Evolutionary conservation across 2,329 filamentous ascomycete species (phyloP), one percentile per base, ranked within the genome.

Genomic region (Tolypocladium tropicale): DNA sequence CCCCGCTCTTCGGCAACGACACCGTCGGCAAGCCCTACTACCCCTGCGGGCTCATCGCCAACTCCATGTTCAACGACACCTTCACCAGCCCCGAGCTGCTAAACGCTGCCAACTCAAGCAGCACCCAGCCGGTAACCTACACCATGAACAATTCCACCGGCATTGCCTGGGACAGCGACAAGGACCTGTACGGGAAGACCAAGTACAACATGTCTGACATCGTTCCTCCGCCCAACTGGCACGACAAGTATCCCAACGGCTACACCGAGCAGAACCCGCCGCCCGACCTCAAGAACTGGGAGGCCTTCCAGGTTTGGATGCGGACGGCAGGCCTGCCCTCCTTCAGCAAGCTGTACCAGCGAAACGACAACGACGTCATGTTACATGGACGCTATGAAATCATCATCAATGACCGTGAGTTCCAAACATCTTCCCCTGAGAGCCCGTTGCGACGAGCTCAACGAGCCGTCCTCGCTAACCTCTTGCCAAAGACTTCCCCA

Each of bases 231-330:
- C 91, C 89, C 4, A 95, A 96, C 70, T 99, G 94, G 94, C 69
- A 74, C 21, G 66, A 78, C 14, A 80, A 83, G 57, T 96, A 87
- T 62, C 86, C 85, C 7, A 68, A 86, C 39, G 82, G 81, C 59
- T 96, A 96, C 67, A 85, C 81, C 3, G 70, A 76, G 0, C 73
- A 81, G 0, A 78, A 80, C 53, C 82, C 81, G 2, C 84, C 90
- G 25, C 90, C 91, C 0, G 74, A 94, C 63, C 71, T 97, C 21
- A 79, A 86, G 60, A 74, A 83, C 0, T 86, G 90, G 74, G 88
- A 96, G 70, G 84, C 85, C 48, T 95, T 99, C 71, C 92, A 96
- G 74, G 92, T 97, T 25, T 99, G 94, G 94, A 99, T 99, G 94
- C 85, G 94, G 64, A 95, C 95, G 2, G 94, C 94, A 28, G 94